Base-by-base conservation (phyloP, 208 protist species). In the Leishmania arabica region DNA sequence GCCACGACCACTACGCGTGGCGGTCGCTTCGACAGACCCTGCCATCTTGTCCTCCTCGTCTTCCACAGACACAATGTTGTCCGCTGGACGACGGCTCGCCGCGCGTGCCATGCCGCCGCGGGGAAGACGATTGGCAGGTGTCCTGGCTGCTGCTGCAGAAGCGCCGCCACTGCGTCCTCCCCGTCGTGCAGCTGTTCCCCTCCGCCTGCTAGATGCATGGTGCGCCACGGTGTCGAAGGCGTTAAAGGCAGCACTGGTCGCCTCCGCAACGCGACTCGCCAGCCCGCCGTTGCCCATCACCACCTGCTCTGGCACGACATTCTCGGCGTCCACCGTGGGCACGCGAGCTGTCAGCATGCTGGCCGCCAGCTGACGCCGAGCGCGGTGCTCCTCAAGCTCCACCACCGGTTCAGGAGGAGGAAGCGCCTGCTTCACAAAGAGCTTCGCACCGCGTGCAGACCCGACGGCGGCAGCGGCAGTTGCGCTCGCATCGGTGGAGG, bases 191-290 rank as follows among this genome's bases (percentile, higher is more conserved):
- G 62, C 69, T 17, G 88, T 88, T n/a, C 79, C 86, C 45, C 77
- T 81, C 34, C 81, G 90, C 60, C 56, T 45, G 45, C 81, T 88
- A 17, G 86, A 76, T 15, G 85, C 84, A 74, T 90, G 83, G 49
- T 87, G 83, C 31, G 84, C 88, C 34, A 74, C 88, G 21, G 82
- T 91, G 74, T 95, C 92, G 74, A 92, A 95, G 13, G 79, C 78
- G 80, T 95, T 95, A 76, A 94, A 94, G 21, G 82, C 76, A 1
- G 11, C 78, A 19, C 19, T 73, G 6, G 70, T 58, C 31, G 64
- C 53, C 7, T 37, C 81, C 54, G 69, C 66, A 17, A 56, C 71
- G 17, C 60, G 77, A n/a, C 56, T 40, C 0, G 42, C n/a, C 51
- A 85, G 42, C 31, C 31, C 65, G 3, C 76, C 47, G 64, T 40